Conservation (phyloP, 139 green algal species). For the Marvania coccoides region DNA sequence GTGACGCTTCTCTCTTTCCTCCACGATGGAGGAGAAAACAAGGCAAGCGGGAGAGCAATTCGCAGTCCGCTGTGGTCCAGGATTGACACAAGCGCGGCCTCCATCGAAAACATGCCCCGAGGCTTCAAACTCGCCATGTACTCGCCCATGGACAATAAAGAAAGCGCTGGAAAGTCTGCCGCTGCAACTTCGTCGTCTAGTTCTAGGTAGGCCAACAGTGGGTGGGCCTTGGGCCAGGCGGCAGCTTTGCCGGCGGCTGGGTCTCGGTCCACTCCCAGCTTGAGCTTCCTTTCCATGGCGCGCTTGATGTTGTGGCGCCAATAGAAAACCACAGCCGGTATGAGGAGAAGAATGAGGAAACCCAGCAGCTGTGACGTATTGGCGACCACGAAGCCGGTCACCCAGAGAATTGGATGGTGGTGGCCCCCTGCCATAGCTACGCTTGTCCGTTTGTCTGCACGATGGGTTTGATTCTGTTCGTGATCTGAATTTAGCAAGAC, state of each 20-base stretch:
- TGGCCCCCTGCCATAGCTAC: too few relatives aligned
- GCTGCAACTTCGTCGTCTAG: neutral
- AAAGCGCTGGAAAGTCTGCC: neutral
- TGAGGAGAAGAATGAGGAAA: neutral
- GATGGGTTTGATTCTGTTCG: too few relatives aligned
- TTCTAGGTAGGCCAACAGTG: neutral
- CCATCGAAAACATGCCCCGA: neutral
- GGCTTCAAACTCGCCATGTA: slow-evolving; percentile 7
- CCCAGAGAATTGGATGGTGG: too few relatives aligned
- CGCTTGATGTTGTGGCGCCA: neutral
- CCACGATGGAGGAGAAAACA: slow-evolving; percentile 7
- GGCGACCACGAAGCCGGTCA: neutral
- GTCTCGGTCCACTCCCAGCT: neutral
- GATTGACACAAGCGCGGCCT: neutral
- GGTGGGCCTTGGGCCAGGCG: neutral
- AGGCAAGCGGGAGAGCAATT: slow-evolving; percentile 2
- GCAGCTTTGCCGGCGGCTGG: neutral
- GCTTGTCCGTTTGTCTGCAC: too few relatives aligned
- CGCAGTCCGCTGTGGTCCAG: neutral
- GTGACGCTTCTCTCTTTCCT: neutral
- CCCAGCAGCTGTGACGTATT: neutral
- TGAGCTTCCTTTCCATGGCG: neutral
- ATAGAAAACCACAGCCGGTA: neutral
- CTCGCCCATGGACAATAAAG: slow-evolving; percentile 1
- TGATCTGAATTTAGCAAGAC: too few relatives aligned